A percentile compares a stretch with the other conserved stretches of the same genome.
Conservation (phyloP, 2,329 filamentous ascomycete genomes). For the Pseudopyricularia cyperi region DNA sequence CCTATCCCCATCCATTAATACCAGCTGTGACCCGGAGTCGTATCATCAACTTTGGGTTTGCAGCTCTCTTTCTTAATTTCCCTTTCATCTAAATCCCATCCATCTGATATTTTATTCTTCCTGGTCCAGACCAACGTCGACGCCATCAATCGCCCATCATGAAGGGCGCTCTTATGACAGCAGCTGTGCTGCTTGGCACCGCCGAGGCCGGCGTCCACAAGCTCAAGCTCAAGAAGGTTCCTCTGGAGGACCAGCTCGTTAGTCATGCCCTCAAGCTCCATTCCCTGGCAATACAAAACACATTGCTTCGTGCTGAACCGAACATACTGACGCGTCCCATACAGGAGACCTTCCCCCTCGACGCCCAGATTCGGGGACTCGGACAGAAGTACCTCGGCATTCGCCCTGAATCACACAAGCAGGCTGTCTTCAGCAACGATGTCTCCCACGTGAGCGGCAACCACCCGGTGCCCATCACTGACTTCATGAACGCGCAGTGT, state of each 20-base stretch:
- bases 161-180: conserved; percentile 74
- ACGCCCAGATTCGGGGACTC: conserved; percentile 68
- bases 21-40: background rate
- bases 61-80: background rate
- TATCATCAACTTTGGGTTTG: background rate
- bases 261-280: conserved; percentile 19
- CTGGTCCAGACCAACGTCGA: background rate
- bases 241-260: conserved; percentile 85
- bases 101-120: conserved; percentile 7
- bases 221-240: conserved; percentile 95
- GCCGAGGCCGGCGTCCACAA: conserved; percentile 82
- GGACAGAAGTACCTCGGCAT: conserved; percentile 94
- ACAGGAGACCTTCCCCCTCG: conserved; percentile 65
- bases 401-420: conserved; percentile 54
- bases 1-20: background rate
- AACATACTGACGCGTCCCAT: conserved; percentile 5
- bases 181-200: conserved; percentile 69
- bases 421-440: conserved; percentile 69
- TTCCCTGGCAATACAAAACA: background rate
- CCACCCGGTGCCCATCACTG: conserved; percentile 81
- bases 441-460: conserved; percentile 50
- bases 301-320: background rate
- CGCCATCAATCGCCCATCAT: conserved; percentile 41
- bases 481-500: conserved; percentile 99
- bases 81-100: background rate